Conservation (phyloP, 371 early-diverging fungal genomes). For the Mucor velutinosus region DNA sequence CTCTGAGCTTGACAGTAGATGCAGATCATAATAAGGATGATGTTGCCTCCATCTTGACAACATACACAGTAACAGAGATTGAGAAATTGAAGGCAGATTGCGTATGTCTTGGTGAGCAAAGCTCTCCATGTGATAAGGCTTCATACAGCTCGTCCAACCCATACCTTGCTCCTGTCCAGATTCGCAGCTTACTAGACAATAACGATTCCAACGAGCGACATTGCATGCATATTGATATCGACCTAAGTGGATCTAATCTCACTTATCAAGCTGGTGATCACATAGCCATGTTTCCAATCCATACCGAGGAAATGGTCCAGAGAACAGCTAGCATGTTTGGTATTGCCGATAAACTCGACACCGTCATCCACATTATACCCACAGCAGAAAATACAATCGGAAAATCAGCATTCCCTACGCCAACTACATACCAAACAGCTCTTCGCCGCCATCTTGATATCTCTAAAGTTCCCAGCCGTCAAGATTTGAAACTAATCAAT, state of each 20-base stretch:
- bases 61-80: constrained; percentile 48
- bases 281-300: constrained; percentile 89
- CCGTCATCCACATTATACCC: constrained; percentile 59
- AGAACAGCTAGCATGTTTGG: constrained; percentile 66
- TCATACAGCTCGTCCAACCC: constrained; percentile 12
- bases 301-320: constrained; percentile 75
- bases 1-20: constrained; percentile 49
- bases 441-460: constrained; percentile 93
- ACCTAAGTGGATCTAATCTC: constrained; percentile 76
- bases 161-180: not conserved
- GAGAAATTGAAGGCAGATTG: constrained; percentile 31
- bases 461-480: constrained; percentile 66
- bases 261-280: constrained; percentile 94
- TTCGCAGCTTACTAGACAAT: constrained; percentile 48
- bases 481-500: constrained; percentile 58
- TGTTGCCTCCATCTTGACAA: constrained; percentile 42
- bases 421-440: constrained; percentile 82
- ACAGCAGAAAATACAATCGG: constrained; percentile 70
- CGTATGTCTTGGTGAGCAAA: constrained; percentile 65
- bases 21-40: constrained; percentile 54
- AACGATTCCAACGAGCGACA: constrained; percentile 81
- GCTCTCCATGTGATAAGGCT: constrained; percentile 29
- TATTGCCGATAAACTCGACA: constrained; percentile 68
- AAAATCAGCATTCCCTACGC: constrained; percentile 82
- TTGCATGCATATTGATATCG: constrained; percentile 92